Evolutionary conservation across 73 alveolate genomes (phyloP), one percentile per base, ranked within the genome.

Genomic region (Paraurostyla sp.): DNA sequence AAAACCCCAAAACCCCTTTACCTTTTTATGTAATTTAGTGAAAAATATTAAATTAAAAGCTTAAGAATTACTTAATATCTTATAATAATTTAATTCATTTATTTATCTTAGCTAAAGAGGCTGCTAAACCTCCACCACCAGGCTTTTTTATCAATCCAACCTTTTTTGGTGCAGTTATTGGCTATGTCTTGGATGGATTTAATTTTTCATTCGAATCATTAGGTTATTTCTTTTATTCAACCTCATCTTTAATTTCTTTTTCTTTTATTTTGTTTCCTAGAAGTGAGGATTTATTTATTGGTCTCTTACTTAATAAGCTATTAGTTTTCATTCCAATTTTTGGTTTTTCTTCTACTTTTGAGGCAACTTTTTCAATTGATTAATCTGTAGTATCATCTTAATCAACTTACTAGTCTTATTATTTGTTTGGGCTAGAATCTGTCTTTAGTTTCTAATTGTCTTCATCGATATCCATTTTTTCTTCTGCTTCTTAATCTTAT

Each of bases 41-140:
- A n/a, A n/a, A n/a, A n/a, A n/a, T n/a, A n/a, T n/a, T n/a, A n/a
- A n/a, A n/a, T n/a, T n/a, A n/a, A n/a, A n/a, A n/a, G n/a, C n/a
- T n/a, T n/a, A n/a, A n/a, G n/a, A n/a, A n/a, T n/a, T n/a, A n/a
- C n/a, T n/a, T n/a, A n/a, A n/a, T n/a, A n/a, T n/a, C n/a, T n/a
- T n/a, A n/a, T n/a, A n/a, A n/a, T n/a, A n/a, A n/a, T n/a, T n/a
- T n/a, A n/a, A n/a, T 52, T 69, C 85, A 69, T 41, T 43, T 69
- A 7, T 69, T 69, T 9, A 69, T 40, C 40, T 69, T 69, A 7
- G 62, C 62, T 43, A 69, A 25, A n/a, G 85, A 69, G 4, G 85
- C 85, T 6, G 85, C 85, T 41, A 69, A 38, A 3, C 85, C 85
- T 3, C 85, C 85, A 42, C 73, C 73, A 16, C 85, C 85, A n/a